Percentiles rank a stretch among this genome's conserved stretches.
These are phyloP conservation scores for Fraxinus ornus DNA, from an alignment of 305 asterid genomes.

Conservation along the genomic window DNA sequence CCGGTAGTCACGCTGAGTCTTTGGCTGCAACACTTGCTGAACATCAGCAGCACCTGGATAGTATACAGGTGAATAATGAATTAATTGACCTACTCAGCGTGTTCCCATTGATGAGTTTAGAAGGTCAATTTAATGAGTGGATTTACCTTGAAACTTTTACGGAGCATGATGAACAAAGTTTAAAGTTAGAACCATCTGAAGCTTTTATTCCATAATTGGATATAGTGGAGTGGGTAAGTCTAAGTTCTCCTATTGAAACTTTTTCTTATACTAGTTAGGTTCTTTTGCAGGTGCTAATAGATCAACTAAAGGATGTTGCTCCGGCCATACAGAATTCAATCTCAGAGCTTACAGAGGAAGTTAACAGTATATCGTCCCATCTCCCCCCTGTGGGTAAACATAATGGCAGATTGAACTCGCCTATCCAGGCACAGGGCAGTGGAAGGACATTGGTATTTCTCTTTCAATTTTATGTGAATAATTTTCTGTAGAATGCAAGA, in stretches of 20 bases:
- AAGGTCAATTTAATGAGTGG: constrained; percentile 13
- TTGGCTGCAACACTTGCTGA: constrained; percentile 86
- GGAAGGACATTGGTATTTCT: constrained; percentile 61
- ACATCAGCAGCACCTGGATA: constrained; percentile 90
- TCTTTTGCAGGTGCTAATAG: constrained; percentile 77
- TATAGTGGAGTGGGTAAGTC: constrained; percentile 25
- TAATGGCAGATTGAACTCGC: constrained; percentile 59
- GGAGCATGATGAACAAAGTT: constrained; percentile 21
- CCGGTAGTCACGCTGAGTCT: constrained; percentile 85
- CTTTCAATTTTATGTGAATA: constrained; percentile 5
- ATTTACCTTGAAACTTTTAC: constrained; percentile 22
- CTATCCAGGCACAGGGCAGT: constrained; percentile 67
- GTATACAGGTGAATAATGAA: constrained; percentile 74
- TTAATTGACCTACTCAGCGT: constrained; percentile 13
- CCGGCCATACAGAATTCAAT: constrained; percentile 89
- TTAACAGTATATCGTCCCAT: constrained; percentile 67
- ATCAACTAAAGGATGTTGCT: constrained; percentile 94
- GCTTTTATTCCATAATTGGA: constrained; percentile 9
- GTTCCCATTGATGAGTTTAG: constrained; percentile 11
- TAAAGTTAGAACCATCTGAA: not conserved
- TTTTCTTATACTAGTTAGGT: constrained; percentile 23
- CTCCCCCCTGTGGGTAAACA: constrained; percentile 53
- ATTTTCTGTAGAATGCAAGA: constrained; percentile 22
- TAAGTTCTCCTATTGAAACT: constrained; percentile 5
- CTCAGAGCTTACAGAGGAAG: constrained; percentile 84